Evolutionary conservation across 2,329 filamentous ascomycete species (phyloP), one percentile per base, ranked within the genome.

Genomic region (Dactylonectria estremocensis): DNA sequence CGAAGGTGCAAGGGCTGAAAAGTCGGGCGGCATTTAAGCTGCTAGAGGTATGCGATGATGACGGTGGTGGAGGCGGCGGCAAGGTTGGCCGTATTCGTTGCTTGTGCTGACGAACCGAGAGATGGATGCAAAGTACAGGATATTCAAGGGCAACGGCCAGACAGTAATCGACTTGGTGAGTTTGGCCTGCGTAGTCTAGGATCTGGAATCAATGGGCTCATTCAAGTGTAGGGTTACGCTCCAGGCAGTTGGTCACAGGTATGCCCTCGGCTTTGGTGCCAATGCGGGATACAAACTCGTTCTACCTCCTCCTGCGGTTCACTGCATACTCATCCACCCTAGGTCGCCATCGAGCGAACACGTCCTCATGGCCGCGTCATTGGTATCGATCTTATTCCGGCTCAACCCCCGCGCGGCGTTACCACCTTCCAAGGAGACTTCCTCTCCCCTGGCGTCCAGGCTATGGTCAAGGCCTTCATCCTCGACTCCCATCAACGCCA

Each of bases 371-470:
- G 95, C 9, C 89, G 92, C 49, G 91, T 99, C 13, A 85, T 99
- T 31, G 97, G 96, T 11, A 95, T 99, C 76, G 96, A 99, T 79
- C 88, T 99, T 58, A 94, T 99, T 71, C 96, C 96, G 5, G 94
- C 95, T 0, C 92, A 95, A 78, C 95, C 97, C 5, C 96, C 96
- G 0, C 90, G 89, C 76, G 96, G 96, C 22, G 95, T 97, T n/a
- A 95, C 93, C 31, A 94, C 94, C 2, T 95, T 99, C 64, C 96
- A 99, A 81, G 96, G 97, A 54, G 93, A 99, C 79, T 98, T 99
- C 72, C 85, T 98, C 46, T 92, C 91, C 6, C 87, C 90, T 0
- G 81, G 83, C 2, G 91, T 98, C n/a, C 93, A 93, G 79, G 87
- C 85, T 22, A 89, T 95, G 79, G 91, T 97, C 45, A 91, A 92